Evolutionary conservation across 2,329 filamentous ascomycete genomes (phyloP).

Genomic region (Colletotrichum theobromicola): DNA sequence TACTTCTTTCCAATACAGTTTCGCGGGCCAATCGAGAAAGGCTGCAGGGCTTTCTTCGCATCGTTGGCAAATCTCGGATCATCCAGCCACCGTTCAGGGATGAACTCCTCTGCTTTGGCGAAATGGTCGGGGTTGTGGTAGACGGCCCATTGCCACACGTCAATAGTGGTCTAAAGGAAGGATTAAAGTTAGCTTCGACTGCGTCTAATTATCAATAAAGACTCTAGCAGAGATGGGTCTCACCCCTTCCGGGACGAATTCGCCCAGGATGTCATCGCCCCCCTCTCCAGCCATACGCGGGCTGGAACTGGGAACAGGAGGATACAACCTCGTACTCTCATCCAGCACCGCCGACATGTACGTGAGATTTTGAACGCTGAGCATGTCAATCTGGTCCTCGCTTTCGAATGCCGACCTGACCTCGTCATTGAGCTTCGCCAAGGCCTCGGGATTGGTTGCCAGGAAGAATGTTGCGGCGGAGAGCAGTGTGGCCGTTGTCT

Average conservation of each 20-base stretch:
- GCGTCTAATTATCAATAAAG: background rate
- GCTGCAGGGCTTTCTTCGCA: background rate
- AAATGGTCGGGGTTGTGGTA: background rate
- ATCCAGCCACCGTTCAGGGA: background rate
- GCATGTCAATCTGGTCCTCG: constrained; percentile 39
- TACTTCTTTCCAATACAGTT: background rate
- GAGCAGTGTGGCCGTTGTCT: constrained; percentile 36
- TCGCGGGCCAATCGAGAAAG: background rate
- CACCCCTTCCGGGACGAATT: constrained; percentile 36
- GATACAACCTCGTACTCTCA: constrained; percentile 46
- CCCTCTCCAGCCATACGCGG: constrained; percentile 31
- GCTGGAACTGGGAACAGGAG: constrained; percentile 27
- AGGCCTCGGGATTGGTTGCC: constrained; percentile 28
- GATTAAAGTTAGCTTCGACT: too few species aligned
- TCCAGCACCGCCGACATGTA: constrained; percentile 45
- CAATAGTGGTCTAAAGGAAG: background rate
- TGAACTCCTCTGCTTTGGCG: background rate
- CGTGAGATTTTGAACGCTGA: constrained; percentile 29
- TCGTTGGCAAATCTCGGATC: background rate
- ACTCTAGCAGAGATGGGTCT: background rate
- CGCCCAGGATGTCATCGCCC: constrained; percentile 33
- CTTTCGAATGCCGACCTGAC: constrained; percentile 35
- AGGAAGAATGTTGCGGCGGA: constrained; percentile 30
- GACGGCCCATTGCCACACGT: background rate
- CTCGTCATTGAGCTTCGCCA: constrained; percentile 39